Evolutionary conservation across 2,329 filamentous ascomycete genomes (phyloP).

Genomic region (Diaporthe helianthi): DNA sequence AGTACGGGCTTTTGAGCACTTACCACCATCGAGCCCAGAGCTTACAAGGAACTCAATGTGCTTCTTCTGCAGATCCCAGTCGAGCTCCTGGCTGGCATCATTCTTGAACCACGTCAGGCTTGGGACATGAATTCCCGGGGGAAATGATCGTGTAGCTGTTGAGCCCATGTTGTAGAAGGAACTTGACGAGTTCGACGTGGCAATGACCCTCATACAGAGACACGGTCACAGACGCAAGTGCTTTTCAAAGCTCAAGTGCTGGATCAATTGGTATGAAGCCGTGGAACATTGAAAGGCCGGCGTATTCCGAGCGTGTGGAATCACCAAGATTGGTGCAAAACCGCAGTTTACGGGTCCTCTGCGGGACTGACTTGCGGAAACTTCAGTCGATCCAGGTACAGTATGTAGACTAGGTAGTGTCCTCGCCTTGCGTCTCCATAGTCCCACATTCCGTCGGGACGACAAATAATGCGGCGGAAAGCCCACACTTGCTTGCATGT

Average conservation of each 20-base stretch:
- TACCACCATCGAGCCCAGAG: constrained; percentile 59
- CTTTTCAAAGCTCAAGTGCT: neutral
- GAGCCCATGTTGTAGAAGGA: neutral
- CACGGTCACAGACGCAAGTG: neutral
- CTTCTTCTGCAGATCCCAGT: constrained; percentile 60
- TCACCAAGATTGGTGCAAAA: neutral
- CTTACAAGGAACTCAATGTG: constrained; percentile 61
- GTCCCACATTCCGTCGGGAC: constrained; percentile 11
- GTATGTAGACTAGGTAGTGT: no score
- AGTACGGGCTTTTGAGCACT: constrained; percentile 22
- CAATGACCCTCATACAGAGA: neutral
- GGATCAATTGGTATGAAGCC: neutral
- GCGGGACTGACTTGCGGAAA: neutral
- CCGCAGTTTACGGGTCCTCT: neutral
- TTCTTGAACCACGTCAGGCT: constrained; percentile 62
- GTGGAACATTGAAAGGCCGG: neutral
- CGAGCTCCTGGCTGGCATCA: constrained; percentile 57
- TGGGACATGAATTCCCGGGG: constrained; percentile 63
- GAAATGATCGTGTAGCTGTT: constrained; percentile 44
- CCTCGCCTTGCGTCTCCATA: constrained; percentile 10
- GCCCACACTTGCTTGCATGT: no score
- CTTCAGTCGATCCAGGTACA: neutral
- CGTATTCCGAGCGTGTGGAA: neutral
- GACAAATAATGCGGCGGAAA: constrained; percentile 4
- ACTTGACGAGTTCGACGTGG: neutral